phyloP scores from a whole-genome alignment of 495 filamentous ascomycete species.

The Cryomyces minteri region DNA sequence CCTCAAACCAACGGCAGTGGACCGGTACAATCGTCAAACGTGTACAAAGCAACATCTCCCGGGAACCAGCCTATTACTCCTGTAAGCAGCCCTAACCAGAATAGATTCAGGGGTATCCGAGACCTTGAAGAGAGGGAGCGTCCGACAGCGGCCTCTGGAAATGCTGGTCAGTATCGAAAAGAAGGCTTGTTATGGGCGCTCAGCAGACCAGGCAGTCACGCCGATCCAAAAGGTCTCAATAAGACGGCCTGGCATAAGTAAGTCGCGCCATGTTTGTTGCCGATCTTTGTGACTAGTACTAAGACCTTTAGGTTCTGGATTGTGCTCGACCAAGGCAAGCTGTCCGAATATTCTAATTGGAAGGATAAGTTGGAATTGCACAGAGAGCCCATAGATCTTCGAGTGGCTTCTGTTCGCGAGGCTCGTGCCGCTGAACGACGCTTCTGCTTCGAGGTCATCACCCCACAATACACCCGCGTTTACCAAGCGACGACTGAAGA shows the following conservation, averaged over 20 bases:
- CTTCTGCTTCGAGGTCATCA: conserved; percentile 98
- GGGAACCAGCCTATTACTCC: conserved; percentile 20
- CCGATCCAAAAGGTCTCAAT: conserved; percentile 84
- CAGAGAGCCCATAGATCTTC: conserved; percentile 95
- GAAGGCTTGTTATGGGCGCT: conserved; percentile 92
- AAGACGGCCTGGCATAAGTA: conserved; percentile 99
- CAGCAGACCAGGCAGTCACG: conserved; percentile 83
- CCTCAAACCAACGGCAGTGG: too few relatives aligned
- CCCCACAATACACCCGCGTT: conserved; percentile 86
- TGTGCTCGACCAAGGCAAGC: conserved; percentile 83
- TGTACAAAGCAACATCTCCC: background rate
- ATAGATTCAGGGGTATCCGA: conserved; percentile 70
- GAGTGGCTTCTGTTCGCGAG: conserved; percentile 91
- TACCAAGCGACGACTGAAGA: conserved; percentile 97
- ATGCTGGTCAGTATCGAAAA: conserved; percentile 44
- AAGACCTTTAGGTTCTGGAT: conserved; percentile 69
- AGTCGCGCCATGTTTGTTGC: conserved; percentile 16
- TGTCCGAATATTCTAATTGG: conserved; percentile 99
- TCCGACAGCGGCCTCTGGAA: conserved; percentile 15
- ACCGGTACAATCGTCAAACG: background rate
- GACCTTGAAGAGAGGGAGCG: conserved; percentile 63
- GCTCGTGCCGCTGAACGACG: conserved; percentile 84
- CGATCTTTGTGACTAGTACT: background rate
- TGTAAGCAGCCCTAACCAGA: conserved; percentile 31
- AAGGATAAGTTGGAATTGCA: conserved; percentile 93